Percentiles rank a stretch among this genome's conserved stretches.
phyloP scores from a whole-genome alignment of 2,329 filamentous ascomycete genomes.

The Xylaria sp. region DNA sequence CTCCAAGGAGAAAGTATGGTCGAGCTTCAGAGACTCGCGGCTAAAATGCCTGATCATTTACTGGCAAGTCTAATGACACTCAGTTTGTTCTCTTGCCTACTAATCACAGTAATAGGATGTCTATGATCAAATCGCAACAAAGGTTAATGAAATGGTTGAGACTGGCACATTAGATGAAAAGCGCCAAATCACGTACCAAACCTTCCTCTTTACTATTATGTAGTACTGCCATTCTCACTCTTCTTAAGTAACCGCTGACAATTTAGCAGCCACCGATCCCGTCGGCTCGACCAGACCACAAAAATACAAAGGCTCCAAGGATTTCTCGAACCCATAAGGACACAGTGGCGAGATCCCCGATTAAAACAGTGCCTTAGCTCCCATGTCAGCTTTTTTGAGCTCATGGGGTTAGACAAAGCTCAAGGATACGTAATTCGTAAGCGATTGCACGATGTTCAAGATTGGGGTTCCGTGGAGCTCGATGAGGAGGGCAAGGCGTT shows the following conservation, averaged over 20 bases:
- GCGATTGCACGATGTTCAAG: constrained; percentile 78
- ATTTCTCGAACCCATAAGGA: constrained; percentile 85
- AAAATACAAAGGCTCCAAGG: constrained; percentile 77
- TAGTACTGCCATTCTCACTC: constrained; percentile 52
- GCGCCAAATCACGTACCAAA: constrained; percentile 84
- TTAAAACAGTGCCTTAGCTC: constrained; percentile 77
- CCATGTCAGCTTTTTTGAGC: constrained; percentile 81
- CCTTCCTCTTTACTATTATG: constrained; percentile 94
- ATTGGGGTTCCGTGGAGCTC: constrained; percentile 84
- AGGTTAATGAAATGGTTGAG: constrained; percentile 82
- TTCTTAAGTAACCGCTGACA: constrained; percentile 22
- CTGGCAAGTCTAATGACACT: constrained; percentile 62
- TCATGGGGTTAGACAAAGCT: constrained; percentile 83
- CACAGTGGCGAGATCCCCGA: constrained; percentile 79
- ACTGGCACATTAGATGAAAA: constrained; percentile 82
- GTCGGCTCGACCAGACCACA: constrained; percentile 74
- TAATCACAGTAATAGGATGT: constrained; percentile 67
- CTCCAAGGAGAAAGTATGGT: constrained; percentile 86
- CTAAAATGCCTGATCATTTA: constrained; percentile 91
- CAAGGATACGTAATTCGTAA: constrained; percentile 80
- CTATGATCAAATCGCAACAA: constrained; percentile 86
- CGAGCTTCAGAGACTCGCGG: constrained; percentile 88
- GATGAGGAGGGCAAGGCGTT: constrained; percentile 83
- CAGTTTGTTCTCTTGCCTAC: constrained; percentile 7
- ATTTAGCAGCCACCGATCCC: constrained; percentile 77